These are phyloP conservation scores for Trametes punicea DNA, from an alignment of 768 basidiomycete genomes.

Conservation along the genomic window DNA sequence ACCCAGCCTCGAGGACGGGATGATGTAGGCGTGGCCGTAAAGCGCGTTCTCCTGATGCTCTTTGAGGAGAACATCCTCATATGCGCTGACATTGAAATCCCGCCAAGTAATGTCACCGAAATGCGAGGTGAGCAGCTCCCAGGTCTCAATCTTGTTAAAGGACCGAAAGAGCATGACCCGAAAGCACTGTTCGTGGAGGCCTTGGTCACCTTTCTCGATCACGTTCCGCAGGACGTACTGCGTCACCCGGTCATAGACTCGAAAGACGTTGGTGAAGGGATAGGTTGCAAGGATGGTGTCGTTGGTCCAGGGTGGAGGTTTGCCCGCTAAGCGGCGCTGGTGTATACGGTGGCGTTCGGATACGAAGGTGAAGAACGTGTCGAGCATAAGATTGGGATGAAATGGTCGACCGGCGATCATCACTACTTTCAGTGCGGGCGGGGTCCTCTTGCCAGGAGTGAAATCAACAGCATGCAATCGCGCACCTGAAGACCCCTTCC, in stretches of 20 bases:
- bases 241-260: conserved; percentile 65
- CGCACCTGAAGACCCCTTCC: not conserved
- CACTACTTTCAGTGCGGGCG: conserved; percentile 13
- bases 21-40: conserved; percentile 72
- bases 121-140: conserved; percentile 51
- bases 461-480: not conserved
- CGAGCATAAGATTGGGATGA: conserved; percentile 26
- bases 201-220: conserved; percentile 63
- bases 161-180: conserved; percentile 68
- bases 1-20: conserved; percentile 61
- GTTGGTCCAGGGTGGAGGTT: conserved; percentile 52
- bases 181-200: conserved; percentile 61
- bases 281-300: conserved; percentile 54
- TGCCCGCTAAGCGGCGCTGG: conserved; percentile 28
- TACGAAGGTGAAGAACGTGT: conserved; percentile 32
- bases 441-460: conserved; percentile 1
- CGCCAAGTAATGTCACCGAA: conserved; percentile 63
- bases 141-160: conserved; percentile 72
- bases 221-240: conserved; percentile 71
- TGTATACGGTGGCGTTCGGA: conserved; percentile 31
- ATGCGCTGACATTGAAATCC: conserved; percentile 49
- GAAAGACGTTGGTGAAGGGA: conserved; percentile 72
- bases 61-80: conserved; percentile 48
- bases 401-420: conserved; percentile 25
- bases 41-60: conserved; percentile 34